Evolutionary conservation across 2,329 filamentous ascomycete genomes (phyloP), one percentile per base, ranked within the genome.

Genomic region (Elsinoe fawcettii): DNA sequence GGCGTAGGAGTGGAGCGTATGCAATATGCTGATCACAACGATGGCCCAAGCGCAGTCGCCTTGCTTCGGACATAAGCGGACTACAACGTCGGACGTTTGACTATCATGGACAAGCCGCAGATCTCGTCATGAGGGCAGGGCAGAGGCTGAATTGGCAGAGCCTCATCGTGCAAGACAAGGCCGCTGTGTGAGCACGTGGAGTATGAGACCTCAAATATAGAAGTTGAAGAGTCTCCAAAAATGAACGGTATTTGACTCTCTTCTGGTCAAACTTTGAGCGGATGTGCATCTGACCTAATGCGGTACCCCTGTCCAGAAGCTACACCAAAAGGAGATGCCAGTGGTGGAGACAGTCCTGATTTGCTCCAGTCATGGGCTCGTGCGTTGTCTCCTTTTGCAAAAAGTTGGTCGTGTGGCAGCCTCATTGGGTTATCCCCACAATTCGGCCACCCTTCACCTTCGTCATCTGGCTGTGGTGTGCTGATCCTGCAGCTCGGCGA

Each of bases 381-480:
- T 51, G 46, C 46, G 27, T 25, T 11, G 27, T 14, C 39, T 23
- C n/a, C 25, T 46, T 25, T 25, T 51, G 49, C 49, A 37, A 22
- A 11, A 20, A 3, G 8, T 25, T 39, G 30, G 30, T 37, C 32
- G 6, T n/a, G 11, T 37, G 49, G 16, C 16, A 20, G 11, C 49
- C 32, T 23, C 30, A 53, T 53, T 53, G 30, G 30, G 34, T 53
- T 37, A 12, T 25, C 49, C 20, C 49, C 49, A 39, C 49, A 37
- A 20, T 46, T 8, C 12, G 46, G 27, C 46, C 9, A 32, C 12
- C 46, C 27, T 32, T 25, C 16, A 27, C 25, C 27, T 16, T 51
- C 46, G 46, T 51, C 46, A 51, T 51, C 9, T 51, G 25, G 46
- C 46, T 51, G 46, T 51, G 46, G 46, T 51, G 46, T 30, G 46